Conservation (phyloP, 2,329 filamentous ascomycete genomes). For the Colletotrichum australisinense region DNA sequence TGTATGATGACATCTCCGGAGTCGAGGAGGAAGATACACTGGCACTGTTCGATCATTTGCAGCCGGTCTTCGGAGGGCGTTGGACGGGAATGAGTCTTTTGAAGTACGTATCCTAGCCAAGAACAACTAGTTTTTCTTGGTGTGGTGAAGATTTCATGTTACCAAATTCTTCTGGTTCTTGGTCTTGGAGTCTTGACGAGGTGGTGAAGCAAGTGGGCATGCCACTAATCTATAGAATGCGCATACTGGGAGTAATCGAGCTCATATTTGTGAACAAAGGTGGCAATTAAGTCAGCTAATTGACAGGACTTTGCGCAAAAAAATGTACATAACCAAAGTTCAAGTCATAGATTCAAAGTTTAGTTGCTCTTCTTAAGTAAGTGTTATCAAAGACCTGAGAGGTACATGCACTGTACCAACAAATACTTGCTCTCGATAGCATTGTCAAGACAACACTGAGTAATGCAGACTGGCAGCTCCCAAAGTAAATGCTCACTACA, state of each 20-base stretch:
- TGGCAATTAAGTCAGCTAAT: too few species aligned
- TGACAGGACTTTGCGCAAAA: too few species aligned
- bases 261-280: too few species aligned
- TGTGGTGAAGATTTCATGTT: background rate
- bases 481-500: background rate
- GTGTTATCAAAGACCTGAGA: background rate
- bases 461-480: background rate
- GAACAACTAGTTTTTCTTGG: background rate
- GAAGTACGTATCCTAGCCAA: slow-evolving; percentile 7
- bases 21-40: slow-evolving; percentile 20
- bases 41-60: slow-evolving; percentile 24
- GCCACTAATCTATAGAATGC: too few species aligned
- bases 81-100: slow-evolving; percentile 11
- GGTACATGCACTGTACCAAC: background rate
- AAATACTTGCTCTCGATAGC: background rate
- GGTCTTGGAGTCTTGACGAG: background rate
- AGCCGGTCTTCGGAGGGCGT: slow-evolving; percentile 24
- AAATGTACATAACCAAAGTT: too few species aligned
- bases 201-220: too few species aligned
- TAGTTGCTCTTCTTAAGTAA: background rate
- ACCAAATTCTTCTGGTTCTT: background rate
- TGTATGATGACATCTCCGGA: slow-evolving; percentile 14
- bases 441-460: background rate
- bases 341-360: background rate
- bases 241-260: too few species aligned